Conservation (phyloP, 257 asterid species). For the Plantago ovata region DNA sequence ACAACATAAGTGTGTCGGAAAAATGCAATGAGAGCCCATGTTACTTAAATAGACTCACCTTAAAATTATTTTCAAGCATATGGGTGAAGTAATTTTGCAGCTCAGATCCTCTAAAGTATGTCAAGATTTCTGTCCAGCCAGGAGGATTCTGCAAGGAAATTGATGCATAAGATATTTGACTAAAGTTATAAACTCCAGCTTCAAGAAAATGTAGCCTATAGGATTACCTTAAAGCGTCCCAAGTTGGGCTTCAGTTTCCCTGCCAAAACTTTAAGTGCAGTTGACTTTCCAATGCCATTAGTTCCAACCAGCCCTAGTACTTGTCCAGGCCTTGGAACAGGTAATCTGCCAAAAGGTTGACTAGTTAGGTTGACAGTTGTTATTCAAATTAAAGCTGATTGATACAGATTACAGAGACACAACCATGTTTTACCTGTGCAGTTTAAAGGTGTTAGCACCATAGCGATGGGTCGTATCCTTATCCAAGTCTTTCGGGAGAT, state of each 20-base stretch:
- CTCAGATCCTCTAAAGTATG: constrained; percentile 69
- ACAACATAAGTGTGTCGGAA: no score
- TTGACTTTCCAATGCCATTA: constrained; percentile 28
- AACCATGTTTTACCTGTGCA: constrained; percentile 18
- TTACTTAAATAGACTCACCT: constrained; percentile 27
- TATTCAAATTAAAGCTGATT: no score
- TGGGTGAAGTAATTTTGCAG: constrained; percentile 66
- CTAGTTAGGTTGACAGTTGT: no score
- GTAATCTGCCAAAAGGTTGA: no score
- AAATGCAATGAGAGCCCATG: no score
- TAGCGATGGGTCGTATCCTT: constrained; percentile 69
- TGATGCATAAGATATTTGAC: constrained; percentile 10
- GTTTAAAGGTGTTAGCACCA: constrained; percentile 43
- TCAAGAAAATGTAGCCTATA: not conserved
- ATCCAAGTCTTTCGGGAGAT: constrained; percentile 56
- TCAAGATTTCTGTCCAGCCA: constrained; percentile 67
- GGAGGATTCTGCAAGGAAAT: constrained; percentile 55
- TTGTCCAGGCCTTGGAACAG: constrained; percentile 50
- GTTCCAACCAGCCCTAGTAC: constrained; percentile 60
- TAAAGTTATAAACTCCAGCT: not conserved
- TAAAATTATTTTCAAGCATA: constrained; percentile 57
- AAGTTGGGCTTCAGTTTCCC: constrained; percentile 36
- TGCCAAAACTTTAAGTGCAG: constrained; percentile 29
- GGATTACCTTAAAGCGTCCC: constrained; percentile 49
- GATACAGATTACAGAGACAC: not conserved